phyloP scores from a whole-genome alignment of 2,329 filamentous ascomycete genomes.

The Clarireedia homoeocarpa region DNA sequence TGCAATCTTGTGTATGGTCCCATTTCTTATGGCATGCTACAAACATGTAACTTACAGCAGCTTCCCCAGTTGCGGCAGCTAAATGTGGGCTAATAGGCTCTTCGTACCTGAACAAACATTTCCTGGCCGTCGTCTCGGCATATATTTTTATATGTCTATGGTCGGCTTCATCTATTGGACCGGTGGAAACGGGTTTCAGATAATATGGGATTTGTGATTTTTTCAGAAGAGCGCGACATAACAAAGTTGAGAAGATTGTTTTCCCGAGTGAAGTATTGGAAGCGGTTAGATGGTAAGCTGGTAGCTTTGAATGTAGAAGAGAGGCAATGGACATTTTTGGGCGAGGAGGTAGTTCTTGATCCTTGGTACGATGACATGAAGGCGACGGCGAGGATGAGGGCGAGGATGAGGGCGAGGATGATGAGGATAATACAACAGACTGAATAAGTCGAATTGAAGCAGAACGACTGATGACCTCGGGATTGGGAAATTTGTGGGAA shows the following conservation, averaged over 20 bases:
- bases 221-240: conserved; percentile 1
- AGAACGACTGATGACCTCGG: too few relatives aligned
- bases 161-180: conserved; percentile 61
- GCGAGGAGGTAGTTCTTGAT: not conserved
- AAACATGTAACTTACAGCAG: conserved; percentile 4
- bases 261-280: conserved; percentile 7
- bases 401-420: not conserved
- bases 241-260: conserved; percentile 8
- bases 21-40: not conserved
- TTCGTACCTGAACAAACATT: conserved; percentile 62
- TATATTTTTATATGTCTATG: conserved; percentile 53
- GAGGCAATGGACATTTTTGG: conserved; percentile 1
- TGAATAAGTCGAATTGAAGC: too few relatives aligned
- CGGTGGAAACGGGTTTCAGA: conserved; percentile 77
- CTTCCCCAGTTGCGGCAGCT: conserved; percentile 41
- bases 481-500: not conserved
- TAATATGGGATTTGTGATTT: conserved; percentile 35
- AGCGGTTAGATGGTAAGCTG: conserved; percentile 3
- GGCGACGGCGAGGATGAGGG: not conserved
- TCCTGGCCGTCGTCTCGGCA: conserved; percentile 44
- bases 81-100: conserved; percentile 72
- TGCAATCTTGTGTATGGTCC: not conserved
- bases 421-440: too few relatives aligned
- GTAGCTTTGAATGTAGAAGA: not conserved
- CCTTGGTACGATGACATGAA: too few relatives aligned